A percentile compares a stretch with the other conserved stretches of the same genome.
These are phyloP conservation scores for Alternaria sp. DNA, from an alignment of 2,329 filamentous ascomycete genomes.

Conservation along the genomic window DNA sequence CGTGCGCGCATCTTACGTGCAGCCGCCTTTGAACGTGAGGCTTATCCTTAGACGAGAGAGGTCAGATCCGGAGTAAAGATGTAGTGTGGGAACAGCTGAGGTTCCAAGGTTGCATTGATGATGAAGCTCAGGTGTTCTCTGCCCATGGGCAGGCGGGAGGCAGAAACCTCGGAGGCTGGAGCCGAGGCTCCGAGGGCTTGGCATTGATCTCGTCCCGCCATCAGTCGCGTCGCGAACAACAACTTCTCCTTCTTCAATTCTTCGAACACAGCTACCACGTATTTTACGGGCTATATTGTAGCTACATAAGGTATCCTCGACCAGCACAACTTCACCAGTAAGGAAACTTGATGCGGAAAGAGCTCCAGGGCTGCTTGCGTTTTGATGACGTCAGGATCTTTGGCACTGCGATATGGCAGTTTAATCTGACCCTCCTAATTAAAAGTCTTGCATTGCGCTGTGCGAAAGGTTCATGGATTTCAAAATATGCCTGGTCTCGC, in stretches of 20 bases:
- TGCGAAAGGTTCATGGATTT: background rate
- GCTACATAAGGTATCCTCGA: background rate
- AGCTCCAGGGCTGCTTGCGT: background rate
- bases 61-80: background rate
- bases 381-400: background rate
- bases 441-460: background rate
- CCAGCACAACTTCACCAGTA: background rate
- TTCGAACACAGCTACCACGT: background rate
- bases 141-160: background rate
- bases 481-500: background rate
- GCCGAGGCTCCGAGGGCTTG: background rate
- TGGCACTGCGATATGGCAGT: background rate
- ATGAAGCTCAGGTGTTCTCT: background rate
- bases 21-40: background rate
- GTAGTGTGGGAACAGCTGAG: background rate
- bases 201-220: background rate
- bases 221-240: background rate
- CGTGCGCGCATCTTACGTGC: slow-evolving; percentile 6
- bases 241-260: background rate
- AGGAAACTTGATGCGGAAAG: background rate
- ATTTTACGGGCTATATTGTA: background rate
- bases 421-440: background rate
- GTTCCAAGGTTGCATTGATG: background rate
- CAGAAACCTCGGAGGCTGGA: background rate
- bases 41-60: background rate